Conservation (phyloP, 441 rosid species). For the Jatropha podagrica region DNA sequence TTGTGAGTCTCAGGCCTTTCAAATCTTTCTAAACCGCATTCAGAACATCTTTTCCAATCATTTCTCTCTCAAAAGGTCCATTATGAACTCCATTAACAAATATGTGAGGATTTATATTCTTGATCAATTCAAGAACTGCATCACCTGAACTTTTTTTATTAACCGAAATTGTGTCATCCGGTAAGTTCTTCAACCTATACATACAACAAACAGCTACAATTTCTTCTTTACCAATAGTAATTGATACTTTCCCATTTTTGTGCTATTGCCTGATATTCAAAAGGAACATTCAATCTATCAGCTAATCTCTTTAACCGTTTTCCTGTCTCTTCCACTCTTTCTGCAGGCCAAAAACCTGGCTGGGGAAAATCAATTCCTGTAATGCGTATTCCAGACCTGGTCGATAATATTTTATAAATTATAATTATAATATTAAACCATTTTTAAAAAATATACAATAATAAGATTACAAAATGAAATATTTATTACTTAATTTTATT, state of each 20-base stretch:
- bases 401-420: conserved; percentile 1
- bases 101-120: conserved; percentile 52
- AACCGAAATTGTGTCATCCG: conserved; percentile 64
- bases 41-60: conserved; percentile 37
- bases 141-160: conserved; percentile 51
- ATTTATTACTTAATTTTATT: too few relatives aligned
- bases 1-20: conserved; percentile 80
- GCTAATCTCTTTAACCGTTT: conserved; percentile 44
- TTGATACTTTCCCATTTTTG: conserved; percentile 54
- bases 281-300: conserved; percentile 44
- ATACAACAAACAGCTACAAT: conserved; percentile 57
- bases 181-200: conserved; percentile 48
- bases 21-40: conserved; percentile 41
- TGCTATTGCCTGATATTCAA: conserved; percentile 47
- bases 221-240: conserved; percentile 43
- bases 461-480: too few relatives aligned
- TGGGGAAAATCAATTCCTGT: conserved; percentile 59
- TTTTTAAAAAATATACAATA: too few relatives aligned
- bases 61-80: conserved; percentile 46
- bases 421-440: too few relatives aligned
- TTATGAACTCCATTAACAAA: conserved; percentile 45
- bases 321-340: conserved; percentile 55
- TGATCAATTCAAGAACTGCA: conserved; percentile 51
- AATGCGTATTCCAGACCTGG: conserved; percentile 42
- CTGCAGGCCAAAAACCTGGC: conserved; percentile 49